phyloP scores from a whole-genome alignment of 164 flowering plant species.

The Vitis amurensis region DNA sequence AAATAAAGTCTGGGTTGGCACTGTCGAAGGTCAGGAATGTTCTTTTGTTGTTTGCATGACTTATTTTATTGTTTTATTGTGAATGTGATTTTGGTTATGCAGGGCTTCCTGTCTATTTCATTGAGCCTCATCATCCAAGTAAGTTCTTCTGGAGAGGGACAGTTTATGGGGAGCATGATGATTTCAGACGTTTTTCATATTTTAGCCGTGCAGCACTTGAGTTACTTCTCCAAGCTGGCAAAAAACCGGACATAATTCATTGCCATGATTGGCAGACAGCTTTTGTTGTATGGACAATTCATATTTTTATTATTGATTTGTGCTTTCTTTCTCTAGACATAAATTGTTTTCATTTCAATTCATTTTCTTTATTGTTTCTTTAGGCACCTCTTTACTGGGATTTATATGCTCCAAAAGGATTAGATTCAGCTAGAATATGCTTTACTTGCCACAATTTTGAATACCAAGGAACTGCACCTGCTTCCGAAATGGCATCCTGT shows the following conservation, averaged over 20 bases:
- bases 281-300: conserved; percentile 68
- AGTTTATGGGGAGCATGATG: conserved; percentile 91
- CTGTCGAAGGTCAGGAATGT: conserved; percentile 66
- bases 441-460: conserved; percentile 99
- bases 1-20: conserved; percentile 92
- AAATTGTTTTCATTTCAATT: background rate
- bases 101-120: conserved; percentile 97
- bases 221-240: conserved; percentile 86
- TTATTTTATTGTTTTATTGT: conserved; percentile 2
- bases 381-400: conserved; percentile 99
- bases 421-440: conserved; percentile 90
- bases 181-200: conserved; percentile 90
- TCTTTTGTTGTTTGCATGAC: background rate
- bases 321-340: background rate
- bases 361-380: conserved; percentile 9
- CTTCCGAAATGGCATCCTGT: conserved; percentile 83
- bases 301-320: background rate
- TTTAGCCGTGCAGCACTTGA: conserved; percentile 99
- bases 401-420: conserved; percentile 79
- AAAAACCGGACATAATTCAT: conserved; percentile 94
- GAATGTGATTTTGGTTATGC: conserved; percentile 20
- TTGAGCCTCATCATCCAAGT: conserved; percentile 92
- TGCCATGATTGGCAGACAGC: conserved; percentile 99
- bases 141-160: conserved; percentile 92
- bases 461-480: conserved; percentile 89